Evolutionary conservation across 495 filamentous ascomycete genomes (phyloP).

Genomic region (Immersiella caudata): DNA sequence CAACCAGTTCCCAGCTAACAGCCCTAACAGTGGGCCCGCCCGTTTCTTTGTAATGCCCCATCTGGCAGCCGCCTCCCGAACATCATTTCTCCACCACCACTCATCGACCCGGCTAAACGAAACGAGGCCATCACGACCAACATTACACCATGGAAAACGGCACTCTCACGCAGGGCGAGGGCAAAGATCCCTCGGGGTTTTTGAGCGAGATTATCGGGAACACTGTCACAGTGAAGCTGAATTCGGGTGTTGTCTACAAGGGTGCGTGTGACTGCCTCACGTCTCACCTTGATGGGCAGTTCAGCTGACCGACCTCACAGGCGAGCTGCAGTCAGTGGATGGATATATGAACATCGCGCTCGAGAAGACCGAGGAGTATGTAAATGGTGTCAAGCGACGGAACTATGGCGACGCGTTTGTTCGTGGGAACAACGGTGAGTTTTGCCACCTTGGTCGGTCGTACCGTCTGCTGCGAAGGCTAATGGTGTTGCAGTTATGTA

Average conservation of each 20-base stretch:
- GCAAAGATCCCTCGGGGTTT: slow-evolving; percentile 88
- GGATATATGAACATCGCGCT: slow-evolving; percentile 99
- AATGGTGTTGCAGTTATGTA: slow-evolving; percentile 54
- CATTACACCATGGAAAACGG: slow-evolving; percentile 71
- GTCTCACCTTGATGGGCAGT: slow-evolving; percentile 17
- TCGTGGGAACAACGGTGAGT: slow-evolving; percentile 88
- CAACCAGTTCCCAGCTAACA: too few relatives aligned
- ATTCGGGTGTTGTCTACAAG: slow-evolving; percentile 94
- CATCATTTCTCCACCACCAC: background rate
- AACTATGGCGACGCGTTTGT: slow-evolving; percentile 96
- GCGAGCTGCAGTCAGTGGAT: slow-evolving; percentile 95
- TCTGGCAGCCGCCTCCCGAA: background rate
- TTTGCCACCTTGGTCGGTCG: background rate
- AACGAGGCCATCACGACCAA: background rate
- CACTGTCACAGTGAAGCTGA: slow-evolving; percentile 91
- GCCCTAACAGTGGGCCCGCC: slow-evolving; percentile 1
- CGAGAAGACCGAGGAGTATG: slow-evolving; percentile 90
- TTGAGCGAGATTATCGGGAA: slow-evolving; percentile 90
- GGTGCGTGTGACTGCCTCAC: slow-evolving; percentile 53
- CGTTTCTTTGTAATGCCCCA: background rate
- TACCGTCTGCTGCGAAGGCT: background rate
- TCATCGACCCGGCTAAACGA: background rate
- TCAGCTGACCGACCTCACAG: slow-evolving; percentile 44
- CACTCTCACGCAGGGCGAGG: slow-evolving; percentile 59
- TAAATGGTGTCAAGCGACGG: slow-evolving; percentile 76